Base-by-base conservation (phyloP, 305 asterid genomes). In the Fraxinus angustifolia region DNA sequence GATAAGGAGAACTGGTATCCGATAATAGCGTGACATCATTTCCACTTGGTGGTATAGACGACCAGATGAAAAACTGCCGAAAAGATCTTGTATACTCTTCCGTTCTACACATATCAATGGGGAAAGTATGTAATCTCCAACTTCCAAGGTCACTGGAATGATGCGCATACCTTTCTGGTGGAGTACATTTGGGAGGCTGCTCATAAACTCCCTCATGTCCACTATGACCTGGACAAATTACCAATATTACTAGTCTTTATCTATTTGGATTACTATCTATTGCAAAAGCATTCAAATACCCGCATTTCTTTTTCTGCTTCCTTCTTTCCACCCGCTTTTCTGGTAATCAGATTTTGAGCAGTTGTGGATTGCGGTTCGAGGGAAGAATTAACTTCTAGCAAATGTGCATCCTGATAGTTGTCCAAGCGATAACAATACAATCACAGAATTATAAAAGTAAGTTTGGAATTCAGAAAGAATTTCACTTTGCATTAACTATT, bases 191-290 rank as follows among this genome's bases (percentile, higher is more conserved):
- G 99, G 99, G 58, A 95, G 97, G 87, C 97, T 95, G 92, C 99
- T 95, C 99, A 95, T 95, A 88, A 95, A 95, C 88, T 95, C 99
- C 85, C 99, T 92, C 99, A 95, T 95, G 88, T 95, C 99, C 90
- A 95, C 99, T 76, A 95, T 94, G 84, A 95, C 92, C 99, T 95
- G 83, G 83, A 76, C 67, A 80, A 85, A 82, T 23, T 26, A 53
- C 31, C 82, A 77, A 70, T 33, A 62, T 85, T 79, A 84, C 28
- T 6, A 53, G 26, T 34, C 31, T 31, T 0, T 8, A 8, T 68
- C 80, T 50, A 67, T 48, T 19, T 42, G 12, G 74, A 80, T 68
- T 28, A 50, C 70, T 12, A 77, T 33, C 42, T 8, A 70, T 70
- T 48, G 75, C 70, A 33, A 40, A 79, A 83, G 68, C 23, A 31